phyloP scores from a whole-genome alignment of 176 grass and related monocot species.

The Guadua angustifolia region DNA sequence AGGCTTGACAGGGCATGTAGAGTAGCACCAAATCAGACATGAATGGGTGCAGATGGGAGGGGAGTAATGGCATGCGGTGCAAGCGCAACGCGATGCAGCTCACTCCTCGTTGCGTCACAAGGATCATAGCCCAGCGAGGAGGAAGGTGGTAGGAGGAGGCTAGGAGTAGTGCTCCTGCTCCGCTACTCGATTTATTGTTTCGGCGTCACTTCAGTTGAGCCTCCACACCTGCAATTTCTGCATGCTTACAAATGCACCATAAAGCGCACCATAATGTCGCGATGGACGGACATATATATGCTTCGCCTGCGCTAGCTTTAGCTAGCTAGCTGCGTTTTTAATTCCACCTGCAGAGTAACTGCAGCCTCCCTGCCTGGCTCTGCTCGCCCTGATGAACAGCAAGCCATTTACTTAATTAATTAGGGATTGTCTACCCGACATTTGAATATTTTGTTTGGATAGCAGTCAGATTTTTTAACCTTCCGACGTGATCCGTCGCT shows the following conservation, averaged over 20 bases:
- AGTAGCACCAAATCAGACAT: slow-evolving; percentile 30
- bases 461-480: too few species aligned
- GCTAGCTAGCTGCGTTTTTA: not conserved
- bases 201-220: not conserved
- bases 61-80: slow-evolving; percentile 49
- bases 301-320: not conserved
- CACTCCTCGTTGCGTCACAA: slow-evolving; percentile 31
- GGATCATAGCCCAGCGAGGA: not conserved
- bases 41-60: slow-evolving; percentile 56
- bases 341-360: not conserved
- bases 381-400: not conserved
- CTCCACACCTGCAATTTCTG: not conserved
- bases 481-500: too few species aligned
- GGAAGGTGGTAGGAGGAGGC: not conserved
- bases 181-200: slow-evolving; percentile 25
- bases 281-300: not conserved
- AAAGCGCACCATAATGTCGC: not conserved
- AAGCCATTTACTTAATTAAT: too few species aligned
- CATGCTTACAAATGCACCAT: slow-evolving; percentile 38
- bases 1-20: not conserved
- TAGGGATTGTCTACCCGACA: too few species aligned
- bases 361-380: not conserved
- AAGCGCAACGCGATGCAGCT: not conserved
- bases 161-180: not conserved
- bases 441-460: too few species aligned